A percentile compares a stretch with the other conserved stretches of the same genome.
These are phyloP conservation scores for Termitomyces sp. DNA, from an alignment of 768 basidiomycete genomes.

Conservation along the genomic window DNA sequence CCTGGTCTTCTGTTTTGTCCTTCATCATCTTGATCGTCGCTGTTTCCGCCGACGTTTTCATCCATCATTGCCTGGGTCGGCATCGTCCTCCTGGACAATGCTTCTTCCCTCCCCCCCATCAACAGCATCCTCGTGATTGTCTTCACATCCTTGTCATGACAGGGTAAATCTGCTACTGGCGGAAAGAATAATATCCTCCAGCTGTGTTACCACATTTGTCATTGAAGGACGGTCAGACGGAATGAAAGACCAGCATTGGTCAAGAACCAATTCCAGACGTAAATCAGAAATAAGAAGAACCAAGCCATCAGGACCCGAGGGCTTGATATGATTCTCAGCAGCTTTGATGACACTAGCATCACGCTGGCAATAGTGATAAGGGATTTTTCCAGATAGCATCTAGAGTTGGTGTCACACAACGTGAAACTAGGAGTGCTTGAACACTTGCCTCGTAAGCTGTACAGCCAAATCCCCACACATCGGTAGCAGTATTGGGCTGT, in stretches of 20 bases:
- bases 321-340: constrained; percentile 7
- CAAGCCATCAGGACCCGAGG: constrained; percentile 5
- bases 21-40: too few species aligned
- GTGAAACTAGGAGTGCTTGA: neutral
- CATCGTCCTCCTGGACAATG: too few species aligned
- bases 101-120: too few species aligned
- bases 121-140: too few species aligned
- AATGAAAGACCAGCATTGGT: constrained; percentile 12
- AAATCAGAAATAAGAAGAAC: neutral
- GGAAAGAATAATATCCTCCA: neutral
- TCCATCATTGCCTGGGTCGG: too few species aligned
- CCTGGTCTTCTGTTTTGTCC: too few species aligned
- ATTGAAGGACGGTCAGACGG: constrained; percentile 5
- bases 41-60: too few species aligned
- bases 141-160: too few species aligned
- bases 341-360: constrained; percentile 12
- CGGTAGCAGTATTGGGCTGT: constrained; percentile 19
- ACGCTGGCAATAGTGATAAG: constrained; percentile 9
- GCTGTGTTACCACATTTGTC: neutral
- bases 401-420: neutral
- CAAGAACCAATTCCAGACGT: neutral
- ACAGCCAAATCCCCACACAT: constrained; percentile 32
- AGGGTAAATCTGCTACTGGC: too few species aligned
- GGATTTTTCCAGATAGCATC: constrained; percentile 11
- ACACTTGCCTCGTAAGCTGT: constrained; percentile 27